Evolutionary conservation across 192 early-diverging fungal genomes (phyloP), one percentile per base, ranked within the genome.

Genomic region (Hyaloraphidium curvatum): DNA sequence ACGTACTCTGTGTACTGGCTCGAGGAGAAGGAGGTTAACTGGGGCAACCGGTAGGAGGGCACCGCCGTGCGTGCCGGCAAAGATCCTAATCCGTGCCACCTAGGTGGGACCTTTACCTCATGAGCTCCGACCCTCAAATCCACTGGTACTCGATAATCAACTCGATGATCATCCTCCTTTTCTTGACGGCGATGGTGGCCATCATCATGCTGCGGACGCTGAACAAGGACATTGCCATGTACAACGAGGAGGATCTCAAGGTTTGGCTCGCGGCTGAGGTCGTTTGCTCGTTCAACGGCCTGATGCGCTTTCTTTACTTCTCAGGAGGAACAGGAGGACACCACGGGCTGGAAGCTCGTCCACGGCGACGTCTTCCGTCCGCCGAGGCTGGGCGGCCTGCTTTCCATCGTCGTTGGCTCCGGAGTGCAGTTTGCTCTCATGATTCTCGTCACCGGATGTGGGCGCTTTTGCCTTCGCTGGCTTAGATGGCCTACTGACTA

Each of bases 351-450:
- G 83, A 81, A 81, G 54, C 65, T 86, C 30, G 63, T 86, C 28
- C 79, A 83, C 29, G 78, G 77, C 14, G 83, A 86, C 61, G 82
- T 86, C 1, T 86, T 86, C 57, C 64, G 83, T 19, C 63, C 79
- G 3, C 83, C 83, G 0, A 60, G 57, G 22, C 72, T 70, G 31
- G 74, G 75, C 35, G 78, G 77, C 0, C 58, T 82, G 21, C 62
- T 86, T 56, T 78, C 82, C 27, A 77, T 79, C 11, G 53, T 86
- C 21, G 55, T 86, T 51, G 83, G 83, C n/a, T 71, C 76, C 3
- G 82, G 82, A 1, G 67, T 84, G 13, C 83, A 86, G 40, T 59
- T 82, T 4, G 57, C 79, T 54, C 69, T 75, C 37, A 79, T 76
- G 59, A 52, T 63, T 0, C 40, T 73, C 22, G 59, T 61, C 28